Evolutionary conservation across 164 flowering plant genomes (phyloP).

Genomic region (Kalanchoe fedtschenkoi): DNA sequence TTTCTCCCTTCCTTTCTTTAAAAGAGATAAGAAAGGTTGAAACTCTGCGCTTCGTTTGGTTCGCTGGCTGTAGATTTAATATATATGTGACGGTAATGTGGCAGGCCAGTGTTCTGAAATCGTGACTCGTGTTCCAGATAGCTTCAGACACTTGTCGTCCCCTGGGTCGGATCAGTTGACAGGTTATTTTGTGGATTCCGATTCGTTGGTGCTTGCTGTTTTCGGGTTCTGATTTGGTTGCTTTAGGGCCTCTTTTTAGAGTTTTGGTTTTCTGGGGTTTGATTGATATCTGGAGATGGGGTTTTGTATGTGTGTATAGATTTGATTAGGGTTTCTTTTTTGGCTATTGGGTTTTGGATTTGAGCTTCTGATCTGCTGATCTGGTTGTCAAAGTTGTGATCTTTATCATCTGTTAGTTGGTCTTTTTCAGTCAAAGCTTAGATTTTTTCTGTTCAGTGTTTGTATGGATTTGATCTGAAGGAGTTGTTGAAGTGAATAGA

Average conservation of each 20-base stretch:
- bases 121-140: conserved; percentile 18
- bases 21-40: too few species aligned
- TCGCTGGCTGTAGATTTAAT: not conserved
- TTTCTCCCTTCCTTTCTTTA: not conserved
- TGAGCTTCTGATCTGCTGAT: not conserved
- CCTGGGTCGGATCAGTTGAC: conserved; percentile 2
- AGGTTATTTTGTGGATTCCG: not conserved
- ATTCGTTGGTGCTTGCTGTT: not conserved
- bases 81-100: not conserved
- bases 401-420: not conserved
- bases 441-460: not conserved
- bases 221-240: not conserved
- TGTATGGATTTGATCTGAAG: not conserved
- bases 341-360: not conserved
- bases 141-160: conserved; percentile 46
- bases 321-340: not conserved
- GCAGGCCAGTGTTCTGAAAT: conserved; percentile 13
- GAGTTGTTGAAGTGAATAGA: not conserved
- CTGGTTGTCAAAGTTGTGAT: not conserved
- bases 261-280: not conserved
- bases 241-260: not conserved
- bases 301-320: too few species aligned
- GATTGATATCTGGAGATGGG: too few species aligned
- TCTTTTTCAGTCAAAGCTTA: not conserved
- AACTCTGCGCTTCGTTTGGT: not conserved